Evolutionary conservation across 2,329 filamentous ascomycete species (phyloP).

Genomic region (Akanthomyces muscarius): DNA sequence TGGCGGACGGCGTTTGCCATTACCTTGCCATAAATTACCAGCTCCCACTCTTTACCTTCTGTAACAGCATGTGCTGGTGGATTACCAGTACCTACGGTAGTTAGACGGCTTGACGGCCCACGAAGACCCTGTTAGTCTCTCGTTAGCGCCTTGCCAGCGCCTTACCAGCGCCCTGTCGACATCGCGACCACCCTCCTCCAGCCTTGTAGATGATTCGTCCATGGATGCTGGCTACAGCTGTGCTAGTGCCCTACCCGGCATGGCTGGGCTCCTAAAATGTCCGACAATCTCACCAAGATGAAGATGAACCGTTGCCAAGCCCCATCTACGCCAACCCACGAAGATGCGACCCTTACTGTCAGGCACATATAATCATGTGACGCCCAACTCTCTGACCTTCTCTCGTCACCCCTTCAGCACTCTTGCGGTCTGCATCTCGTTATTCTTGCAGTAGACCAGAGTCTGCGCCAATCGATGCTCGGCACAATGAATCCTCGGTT

Average conservation of each 20-base stretch:
- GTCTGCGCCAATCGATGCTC: not conserved
- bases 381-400: not conserved
- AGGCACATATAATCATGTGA: constrained; percentile 8
- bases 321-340: not conserved
- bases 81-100: too few relatives aligned
- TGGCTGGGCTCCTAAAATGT: not conserved
- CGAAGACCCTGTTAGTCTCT: not conserved
- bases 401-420: not conserved
- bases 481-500: not conserved
- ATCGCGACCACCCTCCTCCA: not conserved
- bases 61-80: too few relatives aligned
- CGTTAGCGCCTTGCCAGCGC: not conserved
- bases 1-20: not conserved
- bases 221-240: not conserved
- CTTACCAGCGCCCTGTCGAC: not conserved
- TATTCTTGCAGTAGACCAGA: not conserved
- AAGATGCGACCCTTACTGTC: not conserved
- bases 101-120: not conserved
- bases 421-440: not conserved
- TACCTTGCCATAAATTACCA: not conserved
- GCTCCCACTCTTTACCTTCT: not conserved
- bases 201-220: constrained; percentile 2
- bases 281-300: not conserved
- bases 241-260: not conserved
- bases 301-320: not conserved